Base-by-base conservation (phyloP, 2,329 filamentous ascomycete genomes). In the Zasmidium cellare region DNA sequence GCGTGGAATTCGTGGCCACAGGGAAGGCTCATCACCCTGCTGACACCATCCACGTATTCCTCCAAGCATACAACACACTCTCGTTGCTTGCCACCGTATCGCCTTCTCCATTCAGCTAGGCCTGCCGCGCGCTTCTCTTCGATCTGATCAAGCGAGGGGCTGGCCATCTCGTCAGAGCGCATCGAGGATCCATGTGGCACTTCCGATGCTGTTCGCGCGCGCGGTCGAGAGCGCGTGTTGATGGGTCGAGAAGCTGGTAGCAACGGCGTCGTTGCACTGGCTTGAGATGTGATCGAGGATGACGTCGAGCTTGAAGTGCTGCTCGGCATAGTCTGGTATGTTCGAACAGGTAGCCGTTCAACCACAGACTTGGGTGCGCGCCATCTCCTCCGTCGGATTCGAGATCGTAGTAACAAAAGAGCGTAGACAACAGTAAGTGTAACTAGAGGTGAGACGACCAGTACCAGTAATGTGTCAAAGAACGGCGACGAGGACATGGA, bases 1-100 rank as follows among this genome's bases (percentile, higher is more conserved):
- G 83, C 93, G 74, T 99, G 94, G 75, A 97, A 99, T 71, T 99
- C 94, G 73, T 99, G 94, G 35, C 94, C 94, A 75, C 94, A 99
- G 9, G 94, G 94, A 58, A 99, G 78, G 71, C 92, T 96, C 94
- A 99, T 99, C 41, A 99, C 93, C 69, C 87, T 86, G 73, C 92
- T 96, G 67, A 97, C 87, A 41, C 94, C 94, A 74, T 97, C 92
- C 20, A 96, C 82, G 70, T 97, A 99, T 72, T 99, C 94, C 71
- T 99, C 94, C 31, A 99, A 79, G 69, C 94, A 99, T 1, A 99
- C 93, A 12, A 97, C 93, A 71, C 94, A 99, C 74, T 99, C 94
- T 9, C 91, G 86, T 72, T 88, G 86, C 61, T 84, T 80, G 35
- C 85, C 83, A 19, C 82, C 83, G 66, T 87, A 88, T 49, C 82